phyloP scores from a whole-genome alignment of 345 rosid genomes.

The Sonneratia caseolaris region DNA sequence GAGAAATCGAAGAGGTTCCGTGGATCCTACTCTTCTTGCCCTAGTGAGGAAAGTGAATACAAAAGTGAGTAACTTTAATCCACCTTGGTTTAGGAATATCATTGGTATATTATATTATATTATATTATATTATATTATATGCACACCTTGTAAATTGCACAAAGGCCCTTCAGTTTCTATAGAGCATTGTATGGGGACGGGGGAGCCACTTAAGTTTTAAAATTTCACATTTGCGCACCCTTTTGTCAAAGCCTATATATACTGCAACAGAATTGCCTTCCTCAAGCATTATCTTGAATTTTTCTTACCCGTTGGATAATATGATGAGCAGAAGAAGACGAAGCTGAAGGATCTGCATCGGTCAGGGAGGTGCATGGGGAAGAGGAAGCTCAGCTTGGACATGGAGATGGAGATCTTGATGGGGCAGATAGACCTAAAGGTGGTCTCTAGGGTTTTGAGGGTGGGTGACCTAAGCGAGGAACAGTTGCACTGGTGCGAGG shows the following conservation, averaged over 20 bases:
- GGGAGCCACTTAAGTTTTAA: neutral
- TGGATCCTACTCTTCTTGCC: constrained; percentile 74
- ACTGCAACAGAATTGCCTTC: neutral
- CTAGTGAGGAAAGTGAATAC: constrained; percentile 77
- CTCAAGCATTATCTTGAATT: no score
- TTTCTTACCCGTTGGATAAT: neutral
- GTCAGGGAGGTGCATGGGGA: constrained; percentile 60
- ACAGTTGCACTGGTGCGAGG: constrained; percentile 91
- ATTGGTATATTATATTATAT: no score
- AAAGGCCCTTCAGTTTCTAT: neutral
- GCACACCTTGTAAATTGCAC: neutral
- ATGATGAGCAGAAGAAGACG: constrained; percentile 55
- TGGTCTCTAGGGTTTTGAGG: constrained; percentile 86
- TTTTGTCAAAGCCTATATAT: neutral
- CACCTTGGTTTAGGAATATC: neutral
- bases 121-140: neutral
- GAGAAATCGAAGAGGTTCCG: constrained; percentile 45
- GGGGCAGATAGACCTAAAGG: constrained; percentile 81
- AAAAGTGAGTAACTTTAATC: constrained; percentile 43
- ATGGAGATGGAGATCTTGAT: constrained; percentile 83
- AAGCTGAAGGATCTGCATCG: constrained; percentile 76
- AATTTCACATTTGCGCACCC: neutral
- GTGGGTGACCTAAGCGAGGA: constrained; percentile 61
- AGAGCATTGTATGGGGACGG: neutral
- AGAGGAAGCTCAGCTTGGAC: constrained; percentile 48